Percentiles rank a stretch among this genome's conserved stretches.
These are phyloP conservation scores for Rhizomucor pusillus DNA, from an alignment of 371 early-diverging fungal genomes.

Conservation along the genomic window DNA sequence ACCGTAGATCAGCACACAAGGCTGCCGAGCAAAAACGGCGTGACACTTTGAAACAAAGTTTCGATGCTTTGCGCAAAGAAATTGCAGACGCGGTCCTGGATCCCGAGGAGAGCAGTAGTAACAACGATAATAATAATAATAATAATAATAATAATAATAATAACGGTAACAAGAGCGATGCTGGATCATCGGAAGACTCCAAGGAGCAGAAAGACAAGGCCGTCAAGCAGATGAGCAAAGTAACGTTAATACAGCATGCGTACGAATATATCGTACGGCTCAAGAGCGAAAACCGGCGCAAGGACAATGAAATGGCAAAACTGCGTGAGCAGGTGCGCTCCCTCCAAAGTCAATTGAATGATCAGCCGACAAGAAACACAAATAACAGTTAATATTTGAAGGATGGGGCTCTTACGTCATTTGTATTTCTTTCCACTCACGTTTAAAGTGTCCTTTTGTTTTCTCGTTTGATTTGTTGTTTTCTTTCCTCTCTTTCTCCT, in stretches of 20 bases:
- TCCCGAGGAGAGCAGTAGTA: slow-evolving; percentile 12
- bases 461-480: not conserved
- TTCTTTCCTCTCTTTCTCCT: slow-evolving; percentile 1
- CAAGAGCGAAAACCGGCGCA: slow-evolving; percentile 40
- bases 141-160: not conserved
- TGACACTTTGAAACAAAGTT: slow-evolving; percentile 84
- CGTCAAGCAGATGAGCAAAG: slow-evolving; percentile 56
- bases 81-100: slow-evolving; percentile 65
- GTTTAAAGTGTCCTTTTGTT: too few species aligned
- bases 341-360: slow-evolving; percentile 29
- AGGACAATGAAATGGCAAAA: slow-evolving; percentile 33
- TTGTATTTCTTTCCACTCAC: slow-evolving; percentile 1
- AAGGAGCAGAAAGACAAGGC: slow-evolving; percentile 35
- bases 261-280: slow-evolving; percentile 60
- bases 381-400: too few species aligned
- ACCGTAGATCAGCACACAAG: slow-evolving; percentile 80
- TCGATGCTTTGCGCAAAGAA: slow-evolving; percentile 74
- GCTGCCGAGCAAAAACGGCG: slow-evolving; percentile 94
- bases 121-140: slow-evolving; percentile 12
- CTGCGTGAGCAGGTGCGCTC: slow-evolving; percentile 36
- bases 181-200: not conserved
- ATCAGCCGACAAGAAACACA: slow-evolving; percentile 7
- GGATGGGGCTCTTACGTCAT: too few species aligned
- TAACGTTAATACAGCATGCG: slow-evolving; percentile 46
- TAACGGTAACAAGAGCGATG: slow-evolving; percentile 7